phyloP scores from a whole-genome alignment of 768 basidiomycete genomes.

The Mycena kentingensis region DNA sequence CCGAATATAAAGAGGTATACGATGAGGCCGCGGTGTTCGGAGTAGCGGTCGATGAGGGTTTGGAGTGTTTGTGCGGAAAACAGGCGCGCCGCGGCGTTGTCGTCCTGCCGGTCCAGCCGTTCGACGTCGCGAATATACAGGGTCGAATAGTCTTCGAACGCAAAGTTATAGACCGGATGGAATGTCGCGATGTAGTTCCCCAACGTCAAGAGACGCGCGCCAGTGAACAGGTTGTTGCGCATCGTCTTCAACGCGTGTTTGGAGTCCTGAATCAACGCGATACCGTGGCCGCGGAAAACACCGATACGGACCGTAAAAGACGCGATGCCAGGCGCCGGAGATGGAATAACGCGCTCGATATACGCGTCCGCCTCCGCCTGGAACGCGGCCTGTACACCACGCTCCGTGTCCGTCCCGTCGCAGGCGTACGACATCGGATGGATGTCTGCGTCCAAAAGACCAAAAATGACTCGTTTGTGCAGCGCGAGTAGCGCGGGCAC shows the following conservation, averaged over 20 bases:
- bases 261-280: slow-evolving; percentile 32
- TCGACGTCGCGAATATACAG: slow-evolving; percentile 36
- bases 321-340: not conserved
- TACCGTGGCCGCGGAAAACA: slow-evolving; percentile 11
- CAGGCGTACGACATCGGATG: slow-evolving; percentile 34
- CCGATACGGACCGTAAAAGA: slow-evolving; percentile 11
- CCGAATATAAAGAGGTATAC: slow-evolving; percentile 45
- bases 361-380: not conserved
- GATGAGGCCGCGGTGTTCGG: slow-evolving; percentile 28
- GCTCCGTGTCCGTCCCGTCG: slow-evolving; percentile 40
- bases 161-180: slow-evolving; percentile 24
- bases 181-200: slow-evolving; percentile 27
- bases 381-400: slow-evolving; percentile 27
- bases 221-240: slow-evolving; percentile 34
- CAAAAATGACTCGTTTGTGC: slow-evolving; percentile 24
- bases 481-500: slow-evolving; percentile 20
- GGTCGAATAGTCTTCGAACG: slow-evolving; percentile 17
- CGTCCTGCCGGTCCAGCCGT: slow-evolving; percentile 46
- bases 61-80: slow-evolving; percentile 38
- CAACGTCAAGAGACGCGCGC: slow-evolving; percentile 30
- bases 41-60: slow-evolving; percentile 26
- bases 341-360: slow-evolving; percentile 2
- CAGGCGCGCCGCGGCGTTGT: slow-evolving; percentile 41
- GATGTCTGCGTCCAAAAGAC: slow-evolving; percentile 28
- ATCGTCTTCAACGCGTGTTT: slow-evolving; percentile 35